Evolutionary conservation across 169 alveolate genomes (phyloP).

Genomic region (Ichthyophthirius multifiliis): DNA sequence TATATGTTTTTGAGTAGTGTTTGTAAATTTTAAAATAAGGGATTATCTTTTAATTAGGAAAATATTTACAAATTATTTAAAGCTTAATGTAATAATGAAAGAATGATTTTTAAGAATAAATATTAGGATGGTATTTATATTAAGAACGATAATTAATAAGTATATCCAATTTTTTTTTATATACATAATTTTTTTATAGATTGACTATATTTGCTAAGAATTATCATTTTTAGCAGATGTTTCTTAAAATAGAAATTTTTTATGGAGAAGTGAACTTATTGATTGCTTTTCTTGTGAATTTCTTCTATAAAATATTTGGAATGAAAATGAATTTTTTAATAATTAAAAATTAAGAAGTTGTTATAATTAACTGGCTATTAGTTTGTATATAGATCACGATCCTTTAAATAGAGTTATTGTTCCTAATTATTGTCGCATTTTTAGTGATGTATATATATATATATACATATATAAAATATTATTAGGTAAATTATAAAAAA

Average conservation of each 20-base stretch:
- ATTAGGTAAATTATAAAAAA: no score
- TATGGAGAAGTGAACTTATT: slow-evolving; percentile 20
- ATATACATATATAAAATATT: no score
- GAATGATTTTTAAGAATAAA: neutral
- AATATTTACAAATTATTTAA: slow-evolving; percentile 21
- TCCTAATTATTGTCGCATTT: slow-evolving; percentile 21
- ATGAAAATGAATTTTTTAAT: no score
- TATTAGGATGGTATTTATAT: slow-evolving; percentile 12
- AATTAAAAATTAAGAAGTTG: neutral
- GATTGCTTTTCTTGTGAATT: slow-evolving; percentile 13
- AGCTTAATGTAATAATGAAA: no score
- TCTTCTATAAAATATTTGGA: slow-evolving; percentile 29
- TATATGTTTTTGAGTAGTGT: slow-evolving; percentile 18
- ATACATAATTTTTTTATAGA: neutral
- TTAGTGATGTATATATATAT: neutral
- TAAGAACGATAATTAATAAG: slow-evolving; percentile 9
- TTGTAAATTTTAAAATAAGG: slow-evolving; percentile 16
- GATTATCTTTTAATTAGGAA: slow-evolving; percentile 25
- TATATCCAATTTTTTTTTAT: neutral
- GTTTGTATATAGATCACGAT: slow-evolving; percentile 32
- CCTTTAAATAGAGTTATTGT: slow-evolving; percentile 19
- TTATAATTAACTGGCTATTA: slow-evolving; percentile 27
- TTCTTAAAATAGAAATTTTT: slow-evolving; percentile 30
- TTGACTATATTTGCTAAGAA: slow-evolving; percentile 15
- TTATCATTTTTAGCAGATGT: slow-evolving; percentile 25